phyloP scores from a whole-genome alignment of 1,284 basidiomycete species.

The Leccinum subfulvum region DNA sequence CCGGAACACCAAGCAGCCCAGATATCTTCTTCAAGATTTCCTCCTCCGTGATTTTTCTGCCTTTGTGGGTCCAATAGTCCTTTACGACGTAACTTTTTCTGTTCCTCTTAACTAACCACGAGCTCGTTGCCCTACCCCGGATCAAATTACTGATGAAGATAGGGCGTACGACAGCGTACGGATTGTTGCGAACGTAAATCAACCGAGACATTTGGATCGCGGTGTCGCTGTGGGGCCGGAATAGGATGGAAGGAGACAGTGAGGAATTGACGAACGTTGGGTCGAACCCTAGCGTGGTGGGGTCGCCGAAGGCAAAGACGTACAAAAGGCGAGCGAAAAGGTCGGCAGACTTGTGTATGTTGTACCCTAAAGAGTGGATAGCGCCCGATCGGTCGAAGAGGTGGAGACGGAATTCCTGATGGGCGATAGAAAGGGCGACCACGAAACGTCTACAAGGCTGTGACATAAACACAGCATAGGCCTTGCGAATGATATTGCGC shows the following conservation, averaged over 20 bases:
- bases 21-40: background rate
- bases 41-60: background rate
- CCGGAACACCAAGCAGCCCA: background rate
- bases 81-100: background rate
- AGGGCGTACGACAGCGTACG: background rate
- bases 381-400: background rate
- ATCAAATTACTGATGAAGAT: background rate
- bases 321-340: background rate
- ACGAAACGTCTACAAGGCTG: background rate
- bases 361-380: background rate
- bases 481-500: too few relatives aligned
- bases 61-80: background rate
- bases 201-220: background rate
- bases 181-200: background rate
- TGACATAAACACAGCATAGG: background rate
- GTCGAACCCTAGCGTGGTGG: background rate
- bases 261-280: background rate
- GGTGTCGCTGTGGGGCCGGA: background rate
- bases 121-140: background rate
- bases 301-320: background rate
- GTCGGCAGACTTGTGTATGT: background rate
- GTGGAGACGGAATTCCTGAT: background rate
- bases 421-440: background rate
- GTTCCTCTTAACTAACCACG: background rate
- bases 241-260: background rate